These are phyloP conservation scores for Diospyros lotus DNA, from an alignment of 148 eudicot genomes.

Conservation along the genomic window DNA sequence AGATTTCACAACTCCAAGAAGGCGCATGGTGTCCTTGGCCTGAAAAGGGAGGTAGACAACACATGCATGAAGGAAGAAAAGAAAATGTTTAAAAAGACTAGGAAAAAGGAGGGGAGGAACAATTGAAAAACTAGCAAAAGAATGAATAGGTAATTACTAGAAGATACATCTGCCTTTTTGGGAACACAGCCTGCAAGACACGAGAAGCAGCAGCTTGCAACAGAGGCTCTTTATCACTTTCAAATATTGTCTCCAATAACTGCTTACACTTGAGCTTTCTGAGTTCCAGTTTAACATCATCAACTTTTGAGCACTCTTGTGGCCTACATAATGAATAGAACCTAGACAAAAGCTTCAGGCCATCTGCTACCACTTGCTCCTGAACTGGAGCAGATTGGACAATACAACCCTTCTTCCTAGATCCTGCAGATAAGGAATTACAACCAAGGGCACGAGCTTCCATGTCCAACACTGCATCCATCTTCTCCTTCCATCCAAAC, in stretches of 20 bases:
- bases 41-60: slow-evolving; percentile 26
- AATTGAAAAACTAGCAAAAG: slow-evolving; percentile 1
- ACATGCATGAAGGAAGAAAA: background rate
- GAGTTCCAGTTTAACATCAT: slow-evolving; percentile 55
- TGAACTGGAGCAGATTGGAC: slow-evolving; percentile 67
- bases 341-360: slow-evolving; percentile 82
- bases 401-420: slow-evolving; percentile 56
- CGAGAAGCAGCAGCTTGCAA: slow-evolving; percentile 88
- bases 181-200: slow-evolving; percentile 85
- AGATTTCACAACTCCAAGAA: slow-evolving; percentile 85
- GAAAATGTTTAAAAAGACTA: background rate
- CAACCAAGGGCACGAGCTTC: slow-evolving; percentile 86
- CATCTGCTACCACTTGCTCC: slow-evolving; percentile 92
- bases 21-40: slow-evolving; percentile 96
- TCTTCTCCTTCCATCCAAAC: slow-evolving; percentile 99
- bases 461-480: slow-evolving; percentile 94
- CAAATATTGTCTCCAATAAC: slow-evolving; percentile 77
- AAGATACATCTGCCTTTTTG: slow-evolving; percentile 73
- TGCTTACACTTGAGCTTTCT: slow-evolving; percentile 68
- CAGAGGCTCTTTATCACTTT: slow-evolving; percentile 88
- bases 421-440: slow-evolving; percentile 56
- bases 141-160: slow-evolving; percentile 46
- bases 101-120: background rate
- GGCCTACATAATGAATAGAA: slow-evolving; percentile 57
- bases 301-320: slow-evolving; percentile 42